phyloP scores from a whole-genome alignment of 2,329 filamentous ascomycete species.

The Escovopsis weberi region DNA sequence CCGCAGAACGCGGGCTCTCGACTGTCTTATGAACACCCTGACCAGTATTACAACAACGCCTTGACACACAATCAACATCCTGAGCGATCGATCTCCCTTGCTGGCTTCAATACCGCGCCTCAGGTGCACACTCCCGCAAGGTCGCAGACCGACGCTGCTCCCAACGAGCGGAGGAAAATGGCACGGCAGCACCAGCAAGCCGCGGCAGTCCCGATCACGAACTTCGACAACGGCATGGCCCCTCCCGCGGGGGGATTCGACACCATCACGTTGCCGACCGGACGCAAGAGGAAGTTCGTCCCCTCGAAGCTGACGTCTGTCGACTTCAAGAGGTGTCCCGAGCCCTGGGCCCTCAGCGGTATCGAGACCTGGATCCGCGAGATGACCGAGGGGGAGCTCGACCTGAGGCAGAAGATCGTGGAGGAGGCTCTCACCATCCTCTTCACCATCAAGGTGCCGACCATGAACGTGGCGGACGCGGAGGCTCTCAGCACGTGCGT shows the following conservation, averaged over 20 bases:
- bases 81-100: slow-evolving; percentile 67
- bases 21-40: slow-evolving; percentile 26
- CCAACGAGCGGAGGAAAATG: slow-evolving; percentile 48
- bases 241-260: slow-evolving; percentile 53
- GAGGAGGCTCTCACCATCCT: slow-evolving; percentile 77
- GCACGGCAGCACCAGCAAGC: slow-evolving; percentile 39
- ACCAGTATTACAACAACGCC: slow-evolving; percentile 32
- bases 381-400: slow-evolving; percentile 81
- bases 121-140: slow-evolving; percentile 68
- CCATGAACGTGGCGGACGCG: slow-evolving; percentile 96
- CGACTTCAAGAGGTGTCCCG: slow-evolving; percentile 72
- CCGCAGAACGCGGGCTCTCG: slow-evolving; percentile 33
- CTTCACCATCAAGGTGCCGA: slow-evolving; percentile 90
- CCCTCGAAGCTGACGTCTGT: slow-evolving; percentile 66
- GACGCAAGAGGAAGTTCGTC: slow-evolving; percentile 69
- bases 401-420: slow-evolving; percentile 71
- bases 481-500: slow-evolving; percentile 71
- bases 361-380: slow-evolving; percentile 75
- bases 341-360: slow-evolving; percentile 89
- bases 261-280: slow-evolving; percentile 67
- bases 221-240: slow-evolving; percentile 40
- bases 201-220: slow-evolving; percentile 36
- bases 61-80: slow-evolving; percentile 28
- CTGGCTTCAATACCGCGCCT: slow-evolving; percentile 68
- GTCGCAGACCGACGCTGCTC: slow-evolving; percentile 77